Evolutionary conservation across 2,329 filamentous ascomycete genomes (phyloP).

Genomic region (Tolypocladium cylindrosporum): DNA sequence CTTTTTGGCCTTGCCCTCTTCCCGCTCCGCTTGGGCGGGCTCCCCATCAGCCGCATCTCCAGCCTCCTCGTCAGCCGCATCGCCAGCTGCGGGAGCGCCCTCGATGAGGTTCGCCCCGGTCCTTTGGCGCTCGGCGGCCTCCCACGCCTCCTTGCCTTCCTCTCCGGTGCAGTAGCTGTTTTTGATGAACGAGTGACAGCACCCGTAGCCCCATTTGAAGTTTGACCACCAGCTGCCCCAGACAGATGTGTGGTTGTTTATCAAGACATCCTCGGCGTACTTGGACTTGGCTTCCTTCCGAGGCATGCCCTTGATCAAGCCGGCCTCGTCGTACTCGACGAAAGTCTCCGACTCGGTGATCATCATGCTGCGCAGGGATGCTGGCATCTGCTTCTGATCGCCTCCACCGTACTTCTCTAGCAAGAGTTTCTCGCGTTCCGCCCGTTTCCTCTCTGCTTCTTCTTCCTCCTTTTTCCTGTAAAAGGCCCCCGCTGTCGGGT

Average conservation of each 20-base stretch:
- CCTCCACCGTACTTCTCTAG: slow-evolving; percentile 74
- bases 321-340: slow-evolving; percentile 88
- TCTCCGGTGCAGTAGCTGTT: slow-evolving; percentile 97
- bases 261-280: slow-evolving; percentile 77
- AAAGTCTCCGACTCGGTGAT: slow-evolving; percentile 77
- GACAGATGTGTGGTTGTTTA: slow-evolving; percentile 85
- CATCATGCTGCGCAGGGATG: slow-evolving; percentile 53
- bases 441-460: slow-evolving; percentile 59
- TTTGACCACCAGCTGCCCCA: slow-evolving; percentile 98
- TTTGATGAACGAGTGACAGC: slow-evolving; percentile 87
- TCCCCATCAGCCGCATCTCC: slow-evolving; percentile 12
- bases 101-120: slow-evolving; percentile 32
- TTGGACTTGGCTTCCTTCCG: slow-evolving; percentile 75
- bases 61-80: slow-evolving; percentile 18
- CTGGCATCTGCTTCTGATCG: slow-evolving; percentile 44
- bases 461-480: slow-evolving; percentile 70
- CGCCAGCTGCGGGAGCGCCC: slow-evolving; percentile 15
- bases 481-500: slow-evolving; percentile 86
- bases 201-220: slow-evolving; percentile 93
- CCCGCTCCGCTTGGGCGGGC: slow-evolving; percentile 19
- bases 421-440: slow-evolving; percentile 59
- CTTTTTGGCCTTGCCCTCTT: slow-evolving; percentile 44
- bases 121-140: slow-evolving; percentile 59
- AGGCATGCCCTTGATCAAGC: slow-evolving; percentile 78
- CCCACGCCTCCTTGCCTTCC: slow-evolving; percentile 71